Evolutionary conservation across 257 asterid species (phyloP).

Genomic region (Catharanthus roseus): DNA sequence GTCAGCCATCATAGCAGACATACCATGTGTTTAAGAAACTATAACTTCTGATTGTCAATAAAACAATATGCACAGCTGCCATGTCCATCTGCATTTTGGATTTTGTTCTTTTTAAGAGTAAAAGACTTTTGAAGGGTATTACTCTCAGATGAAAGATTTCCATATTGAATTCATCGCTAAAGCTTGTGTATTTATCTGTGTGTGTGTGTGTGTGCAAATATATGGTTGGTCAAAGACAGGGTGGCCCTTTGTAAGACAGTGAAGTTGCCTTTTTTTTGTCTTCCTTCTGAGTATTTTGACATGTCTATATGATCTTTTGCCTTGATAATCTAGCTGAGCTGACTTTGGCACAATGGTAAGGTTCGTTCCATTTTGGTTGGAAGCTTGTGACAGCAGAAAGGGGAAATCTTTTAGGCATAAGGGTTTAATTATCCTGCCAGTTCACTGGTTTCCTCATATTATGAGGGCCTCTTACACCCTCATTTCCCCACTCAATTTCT

Average conservation of each 20-base stretch:
- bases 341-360: background rate
- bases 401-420: background rate
- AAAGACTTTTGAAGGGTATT: background rate
- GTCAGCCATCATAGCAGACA: background rate
- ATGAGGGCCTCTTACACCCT: background rate
- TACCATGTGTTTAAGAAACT: background rate
- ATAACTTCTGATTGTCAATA: constrained; percentile 1
- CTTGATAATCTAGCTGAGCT: background rate
- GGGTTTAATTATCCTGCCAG: too few relatives aligned
- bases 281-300: background rate
- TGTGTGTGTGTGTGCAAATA: too few relatives aligned
- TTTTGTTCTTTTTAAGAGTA: background rate
- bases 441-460: background rate
- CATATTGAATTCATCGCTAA: background rate
- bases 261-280: background rate
- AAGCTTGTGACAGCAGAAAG: background rate
- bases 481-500: background rate
- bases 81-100: background rate
- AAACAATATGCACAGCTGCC: background rate
- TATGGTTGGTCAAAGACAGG: background rate
- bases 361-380: background rate
- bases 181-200: too few relatives aligned
- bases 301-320: background rate
- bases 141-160: background rate
- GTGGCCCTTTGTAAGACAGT: background rate